Percentiles rank a stretch among this genome's conserved stretches.
Conservation (phyloP, 257 asterid species). For the Cynanchum wilfordii region DNA sequence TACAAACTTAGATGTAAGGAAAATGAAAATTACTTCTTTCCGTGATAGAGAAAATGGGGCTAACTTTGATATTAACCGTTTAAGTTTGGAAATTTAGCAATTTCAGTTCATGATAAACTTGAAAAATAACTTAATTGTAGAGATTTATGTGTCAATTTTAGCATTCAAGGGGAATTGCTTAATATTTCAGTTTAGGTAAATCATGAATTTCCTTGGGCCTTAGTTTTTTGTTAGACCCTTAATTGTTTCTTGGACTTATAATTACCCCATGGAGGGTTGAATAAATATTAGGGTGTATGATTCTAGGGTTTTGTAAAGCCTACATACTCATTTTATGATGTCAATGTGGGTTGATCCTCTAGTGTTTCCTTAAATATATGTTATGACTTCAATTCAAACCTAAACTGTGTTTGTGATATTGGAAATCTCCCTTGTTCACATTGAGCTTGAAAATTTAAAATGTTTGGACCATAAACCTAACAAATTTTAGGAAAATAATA, state of each 20-base stretch:
- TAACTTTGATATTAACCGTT: neutral
- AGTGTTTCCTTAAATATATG: neutral
- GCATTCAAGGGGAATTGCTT: neutral
- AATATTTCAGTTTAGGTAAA: neutral
- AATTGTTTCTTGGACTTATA: neutral
- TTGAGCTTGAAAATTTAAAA: neutral
- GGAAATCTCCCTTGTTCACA: neutral
- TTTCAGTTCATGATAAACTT: neutral
- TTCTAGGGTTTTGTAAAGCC: neutral
- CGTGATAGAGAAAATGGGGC: neutral
- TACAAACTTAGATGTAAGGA: constrained; percentile 70
- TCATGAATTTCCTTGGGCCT: neutral
- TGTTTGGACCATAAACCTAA: neutral
- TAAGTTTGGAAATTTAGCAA: neutral
- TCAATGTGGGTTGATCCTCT: neutral
- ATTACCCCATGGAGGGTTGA: neutral
- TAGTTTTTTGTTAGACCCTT: neutral
- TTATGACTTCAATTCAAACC: neutral
- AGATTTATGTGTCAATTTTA: neutral
- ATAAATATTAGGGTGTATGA: neutral
- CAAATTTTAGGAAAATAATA: neutral
- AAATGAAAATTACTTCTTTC: constrained; percentile 13
- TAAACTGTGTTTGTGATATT: neutral
- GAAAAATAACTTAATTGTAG: neutral
- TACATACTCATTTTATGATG: neutral